These are phyloP conservation scores for Microsporum canis DNA, from an alignment of 2,329 filamentous ascomycete genomes.

Conservation along the genomic window DNA sequence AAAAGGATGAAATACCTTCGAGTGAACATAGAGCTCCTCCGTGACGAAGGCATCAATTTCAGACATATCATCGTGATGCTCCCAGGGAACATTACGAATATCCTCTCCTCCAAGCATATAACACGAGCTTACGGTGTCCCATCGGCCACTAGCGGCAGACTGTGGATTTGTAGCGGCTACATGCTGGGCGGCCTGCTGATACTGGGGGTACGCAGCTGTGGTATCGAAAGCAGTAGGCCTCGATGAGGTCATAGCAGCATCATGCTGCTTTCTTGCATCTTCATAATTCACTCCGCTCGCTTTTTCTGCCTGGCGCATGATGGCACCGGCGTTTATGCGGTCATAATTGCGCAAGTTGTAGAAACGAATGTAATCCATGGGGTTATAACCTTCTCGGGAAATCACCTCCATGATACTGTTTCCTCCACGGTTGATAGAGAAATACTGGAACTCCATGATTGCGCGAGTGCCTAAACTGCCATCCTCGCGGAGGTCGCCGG, in stretches of 20 bases:
- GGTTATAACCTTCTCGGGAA: conserved; percentile 61
- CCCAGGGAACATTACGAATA: conserved; percentile 62
- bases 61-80: conserved; percentile 54
- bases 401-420: conserved; percentile 82
- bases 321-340: conserved; percentile 70
- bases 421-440: conserved; percentile 83
- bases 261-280: conserved; percentile 34
- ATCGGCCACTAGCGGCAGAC: conserved; percentile 31
- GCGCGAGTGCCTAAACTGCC: conserved; percentile 77
- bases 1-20: conserved; percentile 44
- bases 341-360: conserved; percentile 94
- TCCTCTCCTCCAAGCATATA: conserved; percentile 63
- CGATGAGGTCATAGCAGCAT: conserved; percentile 35
- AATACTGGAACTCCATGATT: conserved; percentile 99
- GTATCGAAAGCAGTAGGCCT: conserved; percentile 27
- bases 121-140: conserved; percentile 58
- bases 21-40: conserved; percentile 92
- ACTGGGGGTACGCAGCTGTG: conserved; percentile 48
- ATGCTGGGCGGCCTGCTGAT: conserved; percentile 57
- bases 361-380: conserved; percentile 71
- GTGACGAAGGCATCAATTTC: conserved; percentile 84
- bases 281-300: conserved; percentile 36
- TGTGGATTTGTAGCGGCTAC: conserved; percentile 37
- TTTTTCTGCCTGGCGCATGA: conserved; percentile 45
- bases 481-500: conserved; percentile 73